These are phyloP conservation scores for Cyclotella kingstonii DNA, from an alignment of 108 stramenopile genomes.

Conservation along the genomic window DNA sequence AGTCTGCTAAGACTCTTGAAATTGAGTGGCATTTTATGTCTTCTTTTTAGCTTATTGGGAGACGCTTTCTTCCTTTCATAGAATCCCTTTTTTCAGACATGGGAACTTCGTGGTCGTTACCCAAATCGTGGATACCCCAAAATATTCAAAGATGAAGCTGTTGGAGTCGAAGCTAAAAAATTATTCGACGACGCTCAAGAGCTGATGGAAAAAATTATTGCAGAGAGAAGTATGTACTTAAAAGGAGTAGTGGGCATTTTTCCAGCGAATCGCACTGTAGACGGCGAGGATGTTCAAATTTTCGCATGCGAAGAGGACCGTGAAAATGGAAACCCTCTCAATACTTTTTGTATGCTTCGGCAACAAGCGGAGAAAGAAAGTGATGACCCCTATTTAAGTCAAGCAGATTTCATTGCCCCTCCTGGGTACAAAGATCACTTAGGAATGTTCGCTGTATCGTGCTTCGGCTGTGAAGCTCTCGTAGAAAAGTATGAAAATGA, in stretches of 20 bases:
- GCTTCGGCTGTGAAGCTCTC: constrained; percentile 93
- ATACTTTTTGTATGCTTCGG: constrained; percentile 96
- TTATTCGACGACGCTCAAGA: constrained; percentile 95
- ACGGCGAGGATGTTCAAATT: constrained; percentile 96
- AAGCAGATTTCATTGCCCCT: constrained; percentile 99
- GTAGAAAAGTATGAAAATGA: constrained; percentile 88
- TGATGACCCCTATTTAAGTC: constrained; percentile 93
- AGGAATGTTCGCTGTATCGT: constrained; percentile 97
- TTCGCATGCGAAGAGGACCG: constrained; percentile 85
- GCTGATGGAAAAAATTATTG: constrained; percentile 93
- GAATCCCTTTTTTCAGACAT: constrained; percentile 99
- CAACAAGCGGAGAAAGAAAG: constrained; percentile 99
- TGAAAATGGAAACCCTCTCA: constrained; percentile 58
- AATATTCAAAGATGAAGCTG: constrained; percentile 97
- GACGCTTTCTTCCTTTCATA: constrained; percentile 11
- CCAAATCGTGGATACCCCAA: constrained; percentile 99
- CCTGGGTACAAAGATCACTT: constrained; percentile 92
- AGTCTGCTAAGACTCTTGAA: constrained; percentile 10
- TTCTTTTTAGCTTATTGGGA: neutral
- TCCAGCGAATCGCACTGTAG: constrained; percentile 92
- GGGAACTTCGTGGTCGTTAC: constrained; percentile 99
- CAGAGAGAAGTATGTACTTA: constrained; percentile 79
- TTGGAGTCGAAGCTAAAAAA: constrained; percentile 97
- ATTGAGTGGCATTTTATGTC: neutral
- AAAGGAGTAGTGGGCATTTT: constrained; percentile 95